phyloP scores from a whole-genome alignment of 306 rosid genomes.

The Prinsepia uniflora region DNA sequence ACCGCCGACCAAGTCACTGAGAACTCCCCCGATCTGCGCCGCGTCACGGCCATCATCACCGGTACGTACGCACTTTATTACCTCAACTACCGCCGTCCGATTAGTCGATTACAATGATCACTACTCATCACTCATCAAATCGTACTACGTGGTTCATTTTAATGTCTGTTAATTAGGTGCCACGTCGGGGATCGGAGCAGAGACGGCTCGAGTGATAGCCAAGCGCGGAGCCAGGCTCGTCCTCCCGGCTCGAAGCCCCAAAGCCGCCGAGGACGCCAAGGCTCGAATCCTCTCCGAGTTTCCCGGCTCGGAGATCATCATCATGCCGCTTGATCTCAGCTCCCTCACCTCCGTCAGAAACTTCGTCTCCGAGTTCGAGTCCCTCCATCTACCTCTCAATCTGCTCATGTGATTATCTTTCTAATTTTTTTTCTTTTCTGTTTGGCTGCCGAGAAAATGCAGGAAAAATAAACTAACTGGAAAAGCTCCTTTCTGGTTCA shows the following conservation, averaged over 20 bases:
- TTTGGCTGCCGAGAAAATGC: constrained; percentile 20
- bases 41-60: constrained; percentile 78
- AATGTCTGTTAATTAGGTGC: constrained; percentile 43
- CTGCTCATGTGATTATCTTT: constrained; percentile 57
- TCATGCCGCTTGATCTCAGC: constrained; percentile 82
- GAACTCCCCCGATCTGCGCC: constrained; percentile 38
- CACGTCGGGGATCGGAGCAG: constrained; percentile 91
- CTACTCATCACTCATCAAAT: neutral
- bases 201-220: constrained; percentile 84
- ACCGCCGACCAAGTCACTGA: constrained; percentile 76
- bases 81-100: neutral
- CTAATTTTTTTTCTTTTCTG: neutral
- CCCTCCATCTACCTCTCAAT: constrained; percentile 65
- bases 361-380: constrained; percentile 54
- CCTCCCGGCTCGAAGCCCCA: constrained; percentile 67
- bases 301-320: constrained; percentile 47
- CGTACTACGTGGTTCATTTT: neutral
- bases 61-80: constrained; percentile 31
- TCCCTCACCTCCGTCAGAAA: constrained; percentile 56
- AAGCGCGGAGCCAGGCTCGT: constrained; percentile 72
- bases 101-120: neutral
- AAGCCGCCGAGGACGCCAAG: constrained; percentile 69
- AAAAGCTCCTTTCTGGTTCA: neutral
- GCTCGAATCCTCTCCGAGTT: constrained; percentile 55
- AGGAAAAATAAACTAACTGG: neutral